These are phyloP conservation scores for Blastomyces parvus DNA, from an alignment of 2,329 filamentous ascomycete species.

Conservation along the genomic window DNA sequence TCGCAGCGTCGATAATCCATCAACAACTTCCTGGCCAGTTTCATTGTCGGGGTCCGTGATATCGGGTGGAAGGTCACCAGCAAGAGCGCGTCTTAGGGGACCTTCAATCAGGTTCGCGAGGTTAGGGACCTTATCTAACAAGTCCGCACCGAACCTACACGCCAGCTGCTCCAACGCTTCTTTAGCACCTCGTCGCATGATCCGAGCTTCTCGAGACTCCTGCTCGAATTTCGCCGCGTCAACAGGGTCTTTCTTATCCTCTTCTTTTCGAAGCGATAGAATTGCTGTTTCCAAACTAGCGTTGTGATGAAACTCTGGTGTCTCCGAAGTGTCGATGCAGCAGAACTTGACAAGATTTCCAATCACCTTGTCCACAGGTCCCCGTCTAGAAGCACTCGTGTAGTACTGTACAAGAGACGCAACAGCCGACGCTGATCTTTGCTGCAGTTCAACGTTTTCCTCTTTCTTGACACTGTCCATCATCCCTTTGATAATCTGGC, in stretches of 20 bases:
- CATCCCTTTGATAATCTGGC: constrained; percentile 83
- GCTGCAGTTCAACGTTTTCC: constrained; percentile 80
- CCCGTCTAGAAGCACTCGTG: constrained; percentile 65
- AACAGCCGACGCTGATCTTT: constrained; percentile 74
- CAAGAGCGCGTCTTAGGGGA: constrained; percentile 66
- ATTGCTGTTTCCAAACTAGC: constrained; percentile 69
- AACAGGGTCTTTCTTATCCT: constrained; percentile 84
- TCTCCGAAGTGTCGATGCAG: constrained; percentile 94
- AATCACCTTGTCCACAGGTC: constrained; percentile 90
- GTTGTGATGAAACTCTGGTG: constrained; percentile 85
- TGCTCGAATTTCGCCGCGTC: constrained; percentile 83
- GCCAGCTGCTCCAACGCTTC: constrained; percentile 86
- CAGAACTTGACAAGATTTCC: constrained; percentile 95
- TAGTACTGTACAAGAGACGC: constrained; percentile 79
- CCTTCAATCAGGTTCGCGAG: constrained; percentile 70
- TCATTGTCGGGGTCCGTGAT: constrained; percentile 63
- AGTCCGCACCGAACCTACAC: constrained; percentile 61
- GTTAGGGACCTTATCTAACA: constrained; percentile 78
- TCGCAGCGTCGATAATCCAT: constrained; percentile 84
- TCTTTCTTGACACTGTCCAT: constrained; percentile 98
- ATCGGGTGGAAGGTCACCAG: constrained; percentile 58
- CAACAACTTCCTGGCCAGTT: constrained; percentile 84
- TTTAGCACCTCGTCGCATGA: constrained; percentile 87
- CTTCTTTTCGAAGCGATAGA: constrained; percentile 90
- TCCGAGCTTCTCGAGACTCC: constrained; percentile 78